These are phyloP conservation scores for Colletotrichum euphorbiae DNA, from an alignment of 2,329 filamentous ascomycete species.

Conservation along the genomic window DNA sequence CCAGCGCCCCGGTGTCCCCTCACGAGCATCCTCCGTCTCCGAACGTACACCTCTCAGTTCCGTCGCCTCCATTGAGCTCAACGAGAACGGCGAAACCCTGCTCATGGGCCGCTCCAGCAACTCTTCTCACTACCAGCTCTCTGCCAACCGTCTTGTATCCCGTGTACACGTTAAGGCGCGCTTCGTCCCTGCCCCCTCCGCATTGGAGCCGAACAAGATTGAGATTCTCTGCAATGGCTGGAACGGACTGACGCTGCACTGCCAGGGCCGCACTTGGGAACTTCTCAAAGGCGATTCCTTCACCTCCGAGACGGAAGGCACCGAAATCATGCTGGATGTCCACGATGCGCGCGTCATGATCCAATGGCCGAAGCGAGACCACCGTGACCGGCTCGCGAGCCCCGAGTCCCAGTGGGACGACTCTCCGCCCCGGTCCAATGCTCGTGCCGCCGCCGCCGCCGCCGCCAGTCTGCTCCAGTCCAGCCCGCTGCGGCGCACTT, in stretches of 20 bases:
- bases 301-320: constrained; percentile 86
- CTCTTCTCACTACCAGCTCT: constrained; percentile 95
- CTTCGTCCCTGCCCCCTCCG: constrained; percentile 77
- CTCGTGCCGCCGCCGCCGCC: constrained; percentile 46
- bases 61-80: constrained; percentile 85
- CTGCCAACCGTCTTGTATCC: constrained; percentile 91
- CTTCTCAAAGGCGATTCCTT: constrained; percentile 90
- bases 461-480: constrained; percentile 63
- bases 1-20: constrained; percentile 22
- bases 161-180: constrained; percentile 91
- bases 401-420: constrained; percentile 80
- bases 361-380: constrained; percentile 79
- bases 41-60: constrained; percentile 86
- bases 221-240: constrained; percentile 93
- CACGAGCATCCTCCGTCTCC: constrained; percentile 69
- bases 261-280: constrained; percentile 87
- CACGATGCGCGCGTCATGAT: constrained; percentile 91
- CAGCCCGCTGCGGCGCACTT: constrained; percentile 67
- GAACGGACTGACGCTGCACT: constrained; percentile 95
- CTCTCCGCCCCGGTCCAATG: constrained; percentile 58
- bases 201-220: constrained; percentile 79
- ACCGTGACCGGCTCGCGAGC: constrained; percentile 60
- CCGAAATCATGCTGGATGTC: constrained; percentile 95
- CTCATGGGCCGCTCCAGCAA: constrained; percentile 94
- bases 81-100: constrained; percentile 82